phyloP scores from a whole-genome alignment of 192 early-diverging fungal species.

The Linderina pennispora region DNA sequence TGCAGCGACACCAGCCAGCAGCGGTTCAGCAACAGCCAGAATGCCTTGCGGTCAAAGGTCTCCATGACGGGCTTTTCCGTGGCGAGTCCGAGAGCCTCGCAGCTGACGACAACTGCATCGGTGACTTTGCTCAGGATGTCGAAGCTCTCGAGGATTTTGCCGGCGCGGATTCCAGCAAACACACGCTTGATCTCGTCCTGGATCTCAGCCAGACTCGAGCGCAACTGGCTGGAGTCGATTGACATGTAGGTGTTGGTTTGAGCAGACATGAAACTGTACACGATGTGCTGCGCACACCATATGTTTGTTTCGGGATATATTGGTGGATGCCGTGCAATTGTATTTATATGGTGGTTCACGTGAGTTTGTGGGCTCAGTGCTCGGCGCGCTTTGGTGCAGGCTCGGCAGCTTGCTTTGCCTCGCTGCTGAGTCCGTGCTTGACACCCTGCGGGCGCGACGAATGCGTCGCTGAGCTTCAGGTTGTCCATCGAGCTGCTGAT shows the following conservation, averaged over 20 bases:
- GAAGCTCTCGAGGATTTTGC: slow-evolving; percentile 59
- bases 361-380: not conserved
- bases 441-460: too few species aligned
- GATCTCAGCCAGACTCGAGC: slow-evolving; percentile 46
- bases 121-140: slow-evolving; percentile 63
- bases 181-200: slow-evolving; percentile 61
- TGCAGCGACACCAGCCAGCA: slow-evolving; percentile 70
- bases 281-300: too few species aligned
- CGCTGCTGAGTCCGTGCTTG: slow-evolving; percentile 23
- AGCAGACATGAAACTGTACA: too few species aligned
- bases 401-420: slow-evolving; percentile 8
- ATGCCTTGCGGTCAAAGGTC: slow-evolving; percentile 55
- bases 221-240: slow-evolving; percentile 36
- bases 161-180: slow-evolving; percentile 55
- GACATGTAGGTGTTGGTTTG: too few species aligned
- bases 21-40: slow-evolving; percentile 70
- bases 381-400: slow-evolving; percentile 6
- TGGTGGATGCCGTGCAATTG: too few species aligned
- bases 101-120: slow-evolving; percentile 58
- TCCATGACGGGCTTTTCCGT: slow-evolving; percentile 56
- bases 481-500: too few species aligned
- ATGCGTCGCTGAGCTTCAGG: too few species aligned
- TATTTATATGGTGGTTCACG: too few species aligned
- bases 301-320: too few species aligned
- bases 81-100: slow-evolving; percentile 59